These are phyloP conservation scores for Plectosphaerella plurivora DNA, from an alignment of 2,329 filamentous ascomycete species.

Conservation along the genomic window DNA sequence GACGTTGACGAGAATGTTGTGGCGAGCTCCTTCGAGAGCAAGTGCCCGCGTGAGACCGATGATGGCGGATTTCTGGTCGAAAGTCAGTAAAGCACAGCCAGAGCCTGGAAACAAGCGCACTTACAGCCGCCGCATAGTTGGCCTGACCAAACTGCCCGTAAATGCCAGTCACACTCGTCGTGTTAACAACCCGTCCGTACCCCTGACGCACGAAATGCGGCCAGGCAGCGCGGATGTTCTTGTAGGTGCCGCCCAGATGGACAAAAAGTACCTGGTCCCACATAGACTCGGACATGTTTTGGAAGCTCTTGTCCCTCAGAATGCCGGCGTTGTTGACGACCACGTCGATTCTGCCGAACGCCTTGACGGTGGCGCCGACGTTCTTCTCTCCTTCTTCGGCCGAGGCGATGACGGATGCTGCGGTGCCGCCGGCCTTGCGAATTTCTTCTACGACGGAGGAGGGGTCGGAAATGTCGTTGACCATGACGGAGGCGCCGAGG, in stretches of 20 bases:
- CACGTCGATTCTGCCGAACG: neutral
- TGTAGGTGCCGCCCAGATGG: neutral
- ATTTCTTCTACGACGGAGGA: slow-evolving; percentile 2
- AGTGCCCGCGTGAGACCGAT: slow-evolving; percentile 1
- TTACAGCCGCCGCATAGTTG: slow-evolving; percentile 1
- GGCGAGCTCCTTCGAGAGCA: neutral
- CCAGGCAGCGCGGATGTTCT: slow-evolving; percentile 1
- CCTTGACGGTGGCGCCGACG: neutral
- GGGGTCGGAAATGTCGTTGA: slow-evolving; percentile 1
- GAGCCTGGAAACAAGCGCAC: slow-evolving; percentile 8
- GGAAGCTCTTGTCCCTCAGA: neutral
- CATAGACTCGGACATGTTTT: slow-evolving; percentile 1
- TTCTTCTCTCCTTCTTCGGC: slow-evolving; percentile 1
- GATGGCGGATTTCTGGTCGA: slow-evolving; percentile 1
- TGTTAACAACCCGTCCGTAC: slow-evolving; percentile 2
- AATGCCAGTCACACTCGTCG: neutral
- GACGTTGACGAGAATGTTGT: slow-evolving; percentile 3
- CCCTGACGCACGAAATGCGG: slow-evolving; percentile 1
- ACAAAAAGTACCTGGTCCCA: slow-evolving; percentile 1
- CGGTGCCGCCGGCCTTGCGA: neutral
- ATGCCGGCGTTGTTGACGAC: slow-evolving; percentile 1
- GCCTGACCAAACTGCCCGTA: slow-evolving; percentile 4
- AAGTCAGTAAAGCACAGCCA: slow-evolving; percentile 1
- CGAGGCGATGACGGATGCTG: neutral
- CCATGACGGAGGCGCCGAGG: slow-evolving; percentile 3